phyloP scores from a whole-genome alignment of 495 filamentous ascomycete genomes.

The Haplographium delicatum region DNA sequence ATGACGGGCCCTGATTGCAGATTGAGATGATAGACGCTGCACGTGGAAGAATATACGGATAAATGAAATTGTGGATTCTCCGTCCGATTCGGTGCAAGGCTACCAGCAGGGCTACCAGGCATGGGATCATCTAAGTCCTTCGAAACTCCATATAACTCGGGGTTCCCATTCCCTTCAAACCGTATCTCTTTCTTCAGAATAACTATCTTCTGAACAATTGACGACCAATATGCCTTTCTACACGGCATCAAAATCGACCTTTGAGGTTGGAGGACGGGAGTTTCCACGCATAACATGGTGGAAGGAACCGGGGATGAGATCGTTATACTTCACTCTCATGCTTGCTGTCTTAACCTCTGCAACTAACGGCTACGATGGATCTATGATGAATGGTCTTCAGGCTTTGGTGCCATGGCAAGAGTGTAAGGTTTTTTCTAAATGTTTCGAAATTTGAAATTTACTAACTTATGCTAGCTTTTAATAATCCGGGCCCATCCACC shows the following conservation, averaged over 20 bases:
- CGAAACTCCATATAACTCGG: too few species aligned
- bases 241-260: constrained; percentile 17
- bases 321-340: constrained; percentile 33
- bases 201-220: not conserved
- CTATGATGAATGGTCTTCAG: constrained; percentile 32
- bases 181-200: too few species aligned
- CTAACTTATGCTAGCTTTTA: constrained; percentile 19
- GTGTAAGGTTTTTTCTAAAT: constrained; percentile 17
- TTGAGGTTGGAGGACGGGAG: constrained; percentile 22
- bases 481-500: constrained; percentile 24
- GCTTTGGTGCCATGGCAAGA: constrained; percentile 28
- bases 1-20: too few species aligned
- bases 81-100: too few species aligned
- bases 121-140: too few species aligned
- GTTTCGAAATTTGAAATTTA: not conserved
- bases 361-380: constrained; percentile 33
- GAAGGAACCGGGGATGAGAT: constrained; percentile 31
- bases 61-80: too few species aligned
- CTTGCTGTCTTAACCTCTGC: constrained; percentile 24
- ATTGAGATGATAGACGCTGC: too few species aligned
- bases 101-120: too few species aligned
- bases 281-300: constrained; percentile 30
- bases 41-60: too few species aligned
- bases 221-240: constrained; percentile 8
- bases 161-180: too few species aligned